Evolutionary conservation across 768 basidiomycete genomes (phyloP).

Genomic region (Collybiopsis confluens): DNA sequence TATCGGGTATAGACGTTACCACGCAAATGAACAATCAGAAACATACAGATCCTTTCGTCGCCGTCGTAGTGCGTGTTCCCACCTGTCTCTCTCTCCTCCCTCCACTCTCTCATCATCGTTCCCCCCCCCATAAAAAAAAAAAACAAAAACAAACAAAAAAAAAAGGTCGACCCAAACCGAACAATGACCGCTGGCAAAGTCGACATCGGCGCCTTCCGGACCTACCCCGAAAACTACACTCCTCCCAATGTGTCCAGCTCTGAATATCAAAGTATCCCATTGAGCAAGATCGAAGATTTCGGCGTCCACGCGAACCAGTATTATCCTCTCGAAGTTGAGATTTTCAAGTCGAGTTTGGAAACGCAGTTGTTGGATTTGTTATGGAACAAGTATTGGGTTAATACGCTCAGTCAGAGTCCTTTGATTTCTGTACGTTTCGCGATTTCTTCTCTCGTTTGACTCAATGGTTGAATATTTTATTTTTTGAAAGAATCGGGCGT

Average conservation of each 20-base stretch:
- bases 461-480: no score
- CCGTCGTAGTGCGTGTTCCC: conserved; percentile 73
- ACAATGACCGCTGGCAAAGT: conserved; percentile 98
- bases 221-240: conserved; percentile 93
- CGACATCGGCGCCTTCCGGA: conserved; percentile 98
- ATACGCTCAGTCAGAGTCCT: conserved; percentile 90
- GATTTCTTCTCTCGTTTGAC: no score
- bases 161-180: conserved; percentile 98
- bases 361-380: conserved; percentile 82
- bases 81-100: not conserved
- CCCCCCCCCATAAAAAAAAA: no score
- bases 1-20: conserved; percentile 97
- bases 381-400: conserved; percentile 99
- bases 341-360: conserved; percentile 91
- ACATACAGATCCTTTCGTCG: conserved; percentile 94
- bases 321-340: conserved; percentile 89
- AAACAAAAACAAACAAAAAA: no score
- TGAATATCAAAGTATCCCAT: conserved; percentile 94
- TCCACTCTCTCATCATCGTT: no score
- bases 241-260: conserved; percentile 67
- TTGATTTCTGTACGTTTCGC: conserved; percentile 71
- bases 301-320: conserved; percentile 97
- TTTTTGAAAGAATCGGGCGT: conserved; percentile 76
- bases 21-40: conserved; percentile 95
- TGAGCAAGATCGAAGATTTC: conserved; percentile 98